These are phyloP conservation scores for Euryodendron excelsum DNA, from an alignment of 148 eudicot species.

Conservation along the genomic window DNA sequence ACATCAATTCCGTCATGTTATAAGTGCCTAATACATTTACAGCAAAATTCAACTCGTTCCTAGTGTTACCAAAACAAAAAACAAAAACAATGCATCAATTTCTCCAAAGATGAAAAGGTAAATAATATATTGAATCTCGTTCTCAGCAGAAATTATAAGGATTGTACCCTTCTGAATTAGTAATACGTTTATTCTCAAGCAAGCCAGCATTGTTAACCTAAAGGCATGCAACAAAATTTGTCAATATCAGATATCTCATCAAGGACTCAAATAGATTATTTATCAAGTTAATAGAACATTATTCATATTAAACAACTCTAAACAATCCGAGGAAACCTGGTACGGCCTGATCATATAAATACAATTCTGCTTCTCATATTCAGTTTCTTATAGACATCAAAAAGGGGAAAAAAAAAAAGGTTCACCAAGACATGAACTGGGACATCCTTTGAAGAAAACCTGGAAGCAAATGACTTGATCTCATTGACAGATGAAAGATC, in stretches of 20 bases:
- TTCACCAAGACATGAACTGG: conserved; percentile 85
- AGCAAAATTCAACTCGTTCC: conserved; percentile 86
- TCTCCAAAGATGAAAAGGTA: conserved; percentile 7
- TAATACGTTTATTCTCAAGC: conserved; percentile 52
- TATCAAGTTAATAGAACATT: no score
- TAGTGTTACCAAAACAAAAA: conserved; percentile 20
- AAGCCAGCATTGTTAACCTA: conserved; percentile 96
- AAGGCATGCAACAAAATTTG: conserved; percentile 13
- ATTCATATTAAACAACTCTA: no score
- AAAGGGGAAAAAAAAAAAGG: background rate
- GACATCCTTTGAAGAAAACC: conserved; percentile 52
- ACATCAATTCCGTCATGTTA: conserved; percentile 64
- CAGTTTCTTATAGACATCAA: no score
- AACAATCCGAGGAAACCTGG: no score
- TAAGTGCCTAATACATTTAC: conserved; percentile 88
- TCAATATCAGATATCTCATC: background rate
- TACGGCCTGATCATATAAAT: background rate
- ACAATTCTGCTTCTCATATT: background rate
- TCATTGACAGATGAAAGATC: conserved; percentile 79
- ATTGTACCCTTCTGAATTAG: conserved; percentile 80
- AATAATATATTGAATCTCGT: background rate
- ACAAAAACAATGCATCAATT: conserved; percentile 6
- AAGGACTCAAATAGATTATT: no score
- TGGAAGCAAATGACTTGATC: conserved; percentile 67
- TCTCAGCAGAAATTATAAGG: background rate